Evolutionary conservation across 2,329 filamentous ascomycete genomes (phyloP), one percentile per base, ranked within the genome.

Genomic region (Neurospora sp.): DNA sequence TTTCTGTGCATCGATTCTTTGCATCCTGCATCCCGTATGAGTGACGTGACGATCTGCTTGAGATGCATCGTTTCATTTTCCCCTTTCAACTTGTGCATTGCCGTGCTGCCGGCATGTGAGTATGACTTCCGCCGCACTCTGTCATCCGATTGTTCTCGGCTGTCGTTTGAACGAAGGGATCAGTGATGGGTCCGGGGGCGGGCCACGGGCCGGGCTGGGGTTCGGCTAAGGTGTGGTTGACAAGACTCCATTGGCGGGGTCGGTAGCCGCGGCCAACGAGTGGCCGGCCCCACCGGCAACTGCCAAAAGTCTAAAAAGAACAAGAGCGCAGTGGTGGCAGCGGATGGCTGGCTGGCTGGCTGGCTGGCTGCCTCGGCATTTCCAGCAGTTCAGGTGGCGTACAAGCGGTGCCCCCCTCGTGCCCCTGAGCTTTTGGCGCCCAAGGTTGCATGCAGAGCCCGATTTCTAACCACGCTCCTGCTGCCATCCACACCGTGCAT

Each of bases 361-460:
- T 69, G 46, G 36, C 39, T 19, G 67, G 71, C 52, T 69, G 71
- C 71, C 71, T 72, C 71, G 71, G 71, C 71, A 70, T 70, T 42
- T 68, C 68, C 42, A 68, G 67, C 67, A 66, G 67, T 62, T 33
- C 52, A 62, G 23, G 52, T 62, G 52, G 52, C 52, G 52, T 33
- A 62, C 52, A 52, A 23, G 46, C 23, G 23, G 46, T 58, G 23
- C 46, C 23, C 23, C 23, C 52, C 52, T 62, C 15, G 52, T 62
- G 23, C 52, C 52, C 52, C 52, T 62, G 52, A 62, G 52, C 52
- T 62, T 62, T 62, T 33, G 52, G 52, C 52, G 52, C 52, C 52
- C 52, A 62, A 62, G 52, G 52, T 62, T 62, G 52, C 52, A 62
- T 62, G 52, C 52, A 62, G 52, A 62, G 52, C 52, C 52, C 52